Base-by-base conservation (phyloP, 176 grass and related monocot genomes). In the Stipa capillata region DNA sequence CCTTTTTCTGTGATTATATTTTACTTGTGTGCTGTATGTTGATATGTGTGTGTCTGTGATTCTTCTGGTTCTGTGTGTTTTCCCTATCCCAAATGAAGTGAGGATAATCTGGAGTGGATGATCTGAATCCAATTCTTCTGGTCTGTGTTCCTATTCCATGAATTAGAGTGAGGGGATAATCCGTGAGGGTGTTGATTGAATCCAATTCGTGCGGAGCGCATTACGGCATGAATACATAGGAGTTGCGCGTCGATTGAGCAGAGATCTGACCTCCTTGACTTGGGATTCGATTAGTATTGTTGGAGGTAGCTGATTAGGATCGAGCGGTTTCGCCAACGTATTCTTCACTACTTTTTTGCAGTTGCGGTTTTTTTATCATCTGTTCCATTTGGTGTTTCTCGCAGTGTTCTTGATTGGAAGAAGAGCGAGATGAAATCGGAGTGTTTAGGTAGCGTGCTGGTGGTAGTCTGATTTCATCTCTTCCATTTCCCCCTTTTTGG, bases 211-310 rank as follows among this genome's bases (percentile, higher is more conserved):
- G n/a, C 8, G 2, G 8, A 47, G 28, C 77, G 70, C 69, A 85
- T 80, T 89, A 17, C 12, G 44, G 79, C 56, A 13, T 8, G 72
- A 73, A n/a, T 51, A 68, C 27, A 35, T 37, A 76, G n/a, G 28
- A 74, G 24, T 47, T 39, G 28, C 36, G 62, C 11, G 17, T 29
- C 69, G 64, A 64, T 78, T 51, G 36, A 44, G 35, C 20, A 37
- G 35, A 70, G n/a, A 85, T 55, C 35, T 63, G 82, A 56, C 43
- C 70, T 76, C n/a, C 13, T 32, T 64, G 20, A 24, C 71, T 64
- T 37, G n/a, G 11, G 77, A 84, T 76, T 75, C 63, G 76, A 84
- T 88, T 80, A 15, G n/a, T n/a, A n/a, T n/a, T n/a, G n/a, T n/a
- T n/a, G n/a, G 32, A 51, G 16, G 35, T 50, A 69, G 42, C 58